Percentiles rank a stretch among this genome's conserved stretches.
Conservation (phyloP, 345 rosid genomes). For the Syzygium aromaticum region DNA sequence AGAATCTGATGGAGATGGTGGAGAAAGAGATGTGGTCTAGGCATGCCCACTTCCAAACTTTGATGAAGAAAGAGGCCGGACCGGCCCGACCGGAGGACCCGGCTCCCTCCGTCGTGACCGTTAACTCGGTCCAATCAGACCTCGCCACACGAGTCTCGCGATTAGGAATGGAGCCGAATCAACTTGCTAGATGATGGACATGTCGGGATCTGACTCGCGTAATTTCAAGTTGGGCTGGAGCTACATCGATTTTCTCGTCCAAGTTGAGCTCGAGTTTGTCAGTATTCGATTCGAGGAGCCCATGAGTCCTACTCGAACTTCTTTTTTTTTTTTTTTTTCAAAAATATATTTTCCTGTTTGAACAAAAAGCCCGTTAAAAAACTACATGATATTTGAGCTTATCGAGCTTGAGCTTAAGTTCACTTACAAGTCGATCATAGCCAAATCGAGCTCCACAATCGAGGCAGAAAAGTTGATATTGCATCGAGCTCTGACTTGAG, state of each 20-base stretch:
- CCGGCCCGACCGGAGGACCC: neutral
- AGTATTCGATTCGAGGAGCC: neutral
- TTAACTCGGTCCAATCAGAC: neutral
- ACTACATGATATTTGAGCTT: too few species aligned
- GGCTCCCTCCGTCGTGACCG: too few species aligned
- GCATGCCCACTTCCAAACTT: too few species aligned
- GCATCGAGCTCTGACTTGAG: neutral
- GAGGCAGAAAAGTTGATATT: fast-evolving
- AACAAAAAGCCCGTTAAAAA: neutral
- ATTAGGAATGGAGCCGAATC: neutral
- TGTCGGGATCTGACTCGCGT: neutral
- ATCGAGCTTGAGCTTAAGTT: too few species aligned
- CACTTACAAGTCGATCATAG: neutral
- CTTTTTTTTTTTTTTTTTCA: too few species aligned
- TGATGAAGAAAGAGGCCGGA: neutral
- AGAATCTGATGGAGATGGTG: too few species aligned
- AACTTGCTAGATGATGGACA: too few species aligned
- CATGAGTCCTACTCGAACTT: neutral
- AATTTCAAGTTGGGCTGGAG: neutral
- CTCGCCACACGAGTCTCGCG: neutral
- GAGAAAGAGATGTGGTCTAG: too few species aligned
- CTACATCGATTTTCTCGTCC: neutral
- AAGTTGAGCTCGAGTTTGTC: neutral
- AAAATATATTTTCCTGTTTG: neutral
- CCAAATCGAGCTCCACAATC: neutral